Evolutionary conservation across 83 land plant species (phyloP).

Genomic region (Diphasiastrum complanatum): DNA sequence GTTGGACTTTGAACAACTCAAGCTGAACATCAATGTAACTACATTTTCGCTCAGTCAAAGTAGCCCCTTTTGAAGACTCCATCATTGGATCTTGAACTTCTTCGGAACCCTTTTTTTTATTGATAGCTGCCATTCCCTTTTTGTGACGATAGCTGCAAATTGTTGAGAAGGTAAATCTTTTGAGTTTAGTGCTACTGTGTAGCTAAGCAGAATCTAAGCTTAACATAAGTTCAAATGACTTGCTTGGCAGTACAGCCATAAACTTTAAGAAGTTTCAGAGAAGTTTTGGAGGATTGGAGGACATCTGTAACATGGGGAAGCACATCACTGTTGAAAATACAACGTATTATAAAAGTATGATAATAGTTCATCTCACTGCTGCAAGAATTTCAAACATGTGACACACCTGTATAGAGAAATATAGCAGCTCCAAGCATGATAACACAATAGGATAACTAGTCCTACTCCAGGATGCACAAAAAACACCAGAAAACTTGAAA

Average conservation of each 20-base stretch:
- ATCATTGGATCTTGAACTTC: neutral
- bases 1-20: conserved; percentile 65
- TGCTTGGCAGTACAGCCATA: no score
- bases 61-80: neutral
- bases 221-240: no score
- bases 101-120: conserved; percentile 26
- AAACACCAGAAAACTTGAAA: conserved; percentile 47
- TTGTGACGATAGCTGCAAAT: no score
- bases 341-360: neutral
- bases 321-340: neutral
- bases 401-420: conserved; percentile 66
- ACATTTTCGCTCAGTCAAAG: conserved; percentile 6
- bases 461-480: conserved; percentile 91
- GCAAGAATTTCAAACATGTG: neutral
- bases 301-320: neutral
- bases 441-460: conserved; percentile 47
- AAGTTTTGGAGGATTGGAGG: neutral
- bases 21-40: conserved; percentile 65
- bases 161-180: no score
- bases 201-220: no score
- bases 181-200: no score
- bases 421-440: conserved; percentile 70
- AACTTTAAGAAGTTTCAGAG: neutral
- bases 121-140: conserved; percentile 56
- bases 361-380: neutral